Evolutionary conservation across 2,329 filamentous ascomycete species (phyloP).

Genomic region (Dactylellina drechsleri): DNA sequence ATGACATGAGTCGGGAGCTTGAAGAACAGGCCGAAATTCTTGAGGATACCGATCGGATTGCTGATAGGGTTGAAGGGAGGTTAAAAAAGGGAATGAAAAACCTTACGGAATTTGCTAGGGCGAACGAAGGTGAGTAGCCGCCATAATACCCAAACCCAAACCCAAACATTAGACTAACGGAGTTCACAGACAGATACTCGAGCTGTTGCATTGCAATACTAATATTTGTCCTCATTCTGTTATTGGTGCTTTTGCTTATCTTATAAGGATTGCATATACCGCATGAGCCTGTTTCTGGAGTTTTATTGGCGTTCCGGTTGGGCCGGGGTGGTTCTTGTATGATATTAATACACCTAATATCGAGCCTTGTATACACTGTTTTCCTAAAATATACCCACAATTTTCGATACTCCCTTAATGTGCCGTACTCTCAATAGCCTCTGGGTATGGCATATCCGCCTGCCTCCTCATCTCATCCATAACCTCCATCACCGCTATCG

Average conservation of each 20-base stretch:
- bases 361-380: background rate
- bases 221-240: conserved; percentile 85
- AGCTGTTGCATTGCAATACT: conserved; percentile 85
- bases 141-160: conserved; percentile 42
- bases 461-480: conserved; percentile 77
- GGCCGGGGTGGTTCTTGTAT: background rate
- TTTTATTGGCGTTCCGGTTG: conserved; percentile 36
- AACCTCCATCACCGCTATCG: conserved; percentile 82
- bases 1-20: conserved; percentile 94
- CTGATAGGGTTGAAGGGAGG: conserved; percentile 86
- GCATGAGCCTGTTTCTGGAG: conserved; percentile 22
- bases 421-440: conserved; percentile 69
- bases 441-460: conserved; percentile 71
- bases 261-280: conserved; percentile 62
- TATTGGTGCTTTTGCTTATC: conserved; percentile 80
- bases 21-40: conserved; percentile 93
- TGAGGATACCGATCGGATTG: conserved; percentile 82
- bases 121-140: conserved; percentile 82
- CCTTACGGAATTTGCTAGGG: conserved; percentile 82
- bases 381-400: background rate
- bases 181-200: conserved; percentile 34
- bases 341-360: background rate
- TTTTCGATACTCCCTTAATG: conserved; percentile 62
- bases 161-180: background rate
- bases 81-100: conserved; percentile 87